Evolutionary conservation across 2,329 filamentous ascomycete species (phyloP).

Genomic region (Macrophomina pseudophaseolina): DNA sequence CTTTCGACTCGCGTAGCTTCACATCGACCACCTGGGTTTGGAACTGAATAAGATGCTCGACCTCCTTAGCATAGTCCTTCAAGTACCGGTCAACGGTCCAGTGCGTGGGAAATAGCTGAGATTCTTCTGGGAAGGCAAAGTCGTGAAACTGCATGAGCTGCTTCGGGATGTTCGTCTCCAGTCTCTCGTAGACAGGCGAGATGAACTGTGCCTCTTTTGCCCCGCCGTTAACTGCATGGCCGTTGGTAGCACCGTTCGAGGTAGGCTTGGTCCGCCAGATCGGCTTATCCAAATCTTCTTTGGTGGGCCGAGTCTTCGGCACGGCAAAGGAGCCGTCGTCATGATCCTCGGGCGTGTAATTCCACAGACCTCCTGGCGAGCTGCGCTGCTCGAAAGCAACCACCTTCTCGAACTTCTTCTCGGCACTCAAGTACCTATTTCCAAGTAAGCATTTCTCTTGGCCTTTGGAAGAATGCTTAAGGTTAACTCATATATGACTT

Average conservation of each 20-base stretch:
- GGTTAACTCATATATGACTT: conserved; percentile 27
- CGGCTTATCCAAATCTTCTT: conserved; percentile 67
- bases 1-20: conserved; percentile 37
- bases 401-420: conserved; percentile 71
- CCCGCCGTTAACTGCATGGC: conserved; percentile 23
- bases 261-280: conserved; percentile 48
- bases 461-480: neutral
- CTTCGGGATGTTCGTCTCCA: conserved; percentile 88
- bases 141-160: conserved; percentile 82
- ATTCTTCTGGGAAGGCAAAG: conserved; percentile 65
- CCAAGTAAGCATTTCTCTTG: conserved; percentile 11
- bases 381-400: conserved; percentile 82
- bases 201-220: conserved; percentile 65
- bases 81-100: conserved; percentile 76
- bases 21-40: conserved; percentile 72
- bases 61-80: conserved; percentile 69
- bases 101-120: conserved; percentile 76
- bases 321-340: conserved; percentile 56
- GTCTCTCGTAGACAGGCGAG: conserved; percentile 80
- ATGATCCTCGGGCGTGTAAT: conserved; percentile 65
- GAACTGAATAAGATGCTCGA: conserved; percentile 72
- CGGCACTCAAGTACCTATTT: conserved; percentile 71
- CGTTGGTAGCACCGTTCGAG: conserved; percentile 1
- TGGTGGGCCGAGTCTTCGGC: conserved; percentile 63
- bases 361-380: conserved; percentile 83